Evolutionary conservation across 768 basidiomycete species (phyloP).

Genomic region (Russula brevipes): DNA sequence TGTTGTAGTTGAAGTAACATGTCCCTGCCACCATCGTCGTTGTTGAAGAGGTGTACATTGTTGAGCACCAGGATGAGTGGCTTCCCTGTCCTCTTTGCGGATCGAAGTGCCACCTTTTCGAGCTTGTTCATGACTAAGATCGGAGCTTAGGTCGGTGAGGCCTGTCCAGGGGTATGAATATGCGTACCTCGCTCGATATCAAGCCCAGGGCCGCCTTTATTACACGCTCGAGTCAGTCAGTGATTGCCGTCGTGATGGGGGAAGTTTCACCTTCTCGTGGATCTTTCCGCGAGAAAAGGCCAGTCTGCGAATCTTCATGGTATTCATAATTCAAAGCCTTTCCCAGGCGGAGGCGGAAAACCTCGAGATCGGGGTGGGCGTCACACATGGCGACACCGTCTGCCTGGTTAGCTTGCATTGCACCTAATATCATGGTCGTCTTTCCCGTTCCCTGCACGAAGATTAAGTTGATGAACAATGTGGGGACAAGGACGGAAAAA

Average conservation of each 20-base stretch:
- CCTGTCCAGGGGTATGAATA: not conserved
- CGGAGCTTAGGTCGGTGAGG: not conserved
- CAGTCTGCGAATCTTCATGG: conserved; percentile 76
- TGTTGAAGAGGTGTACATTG: conserved; percentile 70
- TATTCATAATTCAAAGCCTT: conserved; percentile 85
- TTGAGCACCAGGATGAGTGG: conserved; percentile 80
- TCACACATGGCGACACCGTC: conserved; percentile 72
- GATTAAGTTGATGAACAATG: too few species aligned
- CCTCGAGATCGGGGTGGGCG: conserved; percentile 82
- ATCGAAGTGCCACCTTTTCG: conserved; percentile 75
- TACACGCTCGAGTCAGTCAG: not conserved
- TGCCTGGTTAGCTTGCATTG: conserved; percentile 69
- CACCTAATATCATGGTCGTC: conserved; percentile 58
- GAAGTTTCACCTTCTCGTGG: conserved; percentile 59
- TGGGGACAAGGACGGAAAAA: too few species aligned
- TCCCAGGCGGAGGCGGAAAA: conserved; percentile 79
- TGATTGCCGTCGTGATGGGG: conserved; percentile 8
- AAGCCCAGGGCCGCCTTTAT: conserved; percentile 59
- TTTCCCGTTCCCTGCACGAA: too few species aligned
- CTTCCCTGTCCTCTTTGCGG: conserved; percentile 48
- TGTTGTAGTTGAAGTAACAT: conserved; percentile 86
- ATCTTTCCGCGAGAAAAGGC: conserved; percentile 76
- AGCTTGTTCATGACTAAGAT: conserved; percentile 68
- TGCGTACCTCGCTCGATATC: conserved; percentile 72
- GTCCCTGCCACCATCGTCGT: conserved; percentile 69